Evolutionary conservation across 805 yeast genomes (phyloP).

Genomic region (Saccharomyces cerevisiae): DNA sequence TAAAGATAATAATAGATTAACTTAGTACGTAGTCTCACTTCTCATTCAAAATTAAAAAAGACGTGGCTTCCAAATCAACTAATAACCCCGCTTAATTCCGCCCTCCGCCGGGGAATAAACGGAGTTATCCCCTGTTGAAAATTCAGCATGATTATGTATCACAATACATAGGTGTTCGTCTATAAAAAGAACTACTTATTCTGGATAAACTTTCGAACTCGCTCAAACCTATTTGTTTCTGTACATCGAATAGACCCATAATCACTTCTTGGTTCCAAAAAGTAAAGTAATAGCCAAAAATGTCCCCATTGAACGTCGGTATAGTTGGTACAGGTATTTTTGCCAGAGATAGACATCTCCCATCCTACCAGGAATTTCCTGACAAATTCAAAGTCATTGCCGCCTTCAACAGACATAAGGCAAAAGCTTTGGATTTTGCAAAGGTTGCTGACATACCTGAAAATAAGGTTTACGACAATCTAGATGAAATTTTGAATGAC

Average conservation of each 20-base stretch:
- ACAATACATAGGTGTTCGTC: background rate
- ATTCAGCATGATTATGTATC: background rate
- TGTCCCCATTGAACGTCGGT: conserved; percentile 44
- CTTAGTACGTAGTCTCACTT: background rate
- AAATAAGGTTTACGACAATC: conserved; percentile 45
- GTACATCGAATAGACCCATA: background rate
- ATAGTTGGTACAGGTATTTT: conserved; percentile 81
- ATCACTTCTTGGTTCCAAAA: background rate
- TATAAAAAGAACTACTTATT: background rate
- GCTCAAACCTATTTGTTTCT: background rate
- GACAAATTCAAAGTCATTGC: conserved; percentile 51
- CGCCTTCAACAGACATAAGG: conserved; percentile 73
- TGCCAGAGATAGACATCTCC: conserved; percentile 78
- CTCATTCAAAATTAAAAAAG: background rate
- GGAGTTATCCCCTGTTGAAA: background rate
- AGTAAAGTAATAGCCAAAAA: background rate
- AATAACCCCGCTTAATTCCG: background rate
- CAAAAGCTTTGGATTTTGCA: conserved; percentile 80
- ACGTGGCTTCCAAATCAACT: background rate
- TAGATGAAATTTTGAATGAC: conserved; percentile 61
- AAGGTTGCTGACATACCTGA: conserved; percentile 44
- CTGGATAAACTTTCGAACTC: background rate
- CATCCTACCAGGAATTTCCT: conserved; percentile 49
- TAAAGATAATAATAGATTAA: background rate
- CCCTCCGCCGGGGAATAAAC: background rate